Conservation (phyloP, 768 basidiomycete species). For the Amanita exitialis region DNA sequence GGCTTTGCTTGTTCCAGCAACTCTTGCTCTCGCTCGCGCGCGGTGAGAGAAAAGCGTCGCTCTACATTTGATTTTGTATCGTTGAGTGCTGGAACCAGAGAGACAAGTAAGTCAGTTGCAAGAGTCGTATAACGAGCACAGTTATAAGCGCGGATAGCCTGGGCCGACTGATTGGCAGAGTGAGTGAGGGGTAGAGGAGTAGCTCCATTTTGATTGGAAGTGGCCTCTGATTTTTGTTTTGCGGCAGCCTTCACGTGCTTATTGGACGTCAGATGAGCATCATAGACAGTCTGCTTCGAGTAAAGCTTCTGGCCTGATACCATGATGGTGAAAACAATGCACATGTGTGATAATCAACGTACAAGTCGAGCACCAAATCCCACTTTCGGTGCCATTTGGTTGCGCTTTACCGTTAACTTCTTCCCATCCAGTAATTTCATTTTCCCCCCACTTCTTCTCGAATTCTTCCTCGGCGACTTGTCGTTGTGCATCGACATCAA, state of each 20-base stretch:
- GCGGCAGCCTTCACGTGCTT: slow-evolving; percentile 90
- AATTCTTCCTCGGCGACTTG: slow-evolving; percentile 61
- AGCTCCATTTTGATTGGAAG: slow-evolving; percentile 51
- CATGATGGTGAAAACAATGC: slow-evolving; percentile 6
- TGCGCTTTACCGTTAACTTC: slow-evolving; percentile 33
- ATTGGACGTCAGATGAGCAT: slow-evolving; percentile 91
- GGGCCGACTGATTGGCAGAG: slow-evolving; percentile 23
- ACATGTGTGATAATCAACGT: slow-evolving; percentile 23
- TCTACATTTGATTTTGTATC: slow-evolving; percentile 97
- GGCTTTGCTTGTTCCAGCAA: slow-evolving; percentile 59
- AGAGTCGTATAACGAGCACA: slow-evolving; percentile 70
- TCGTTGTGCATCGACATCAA: slow-evolving; percentile 64
- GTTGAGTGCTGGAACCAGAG: slow-evolving; percentile 55
- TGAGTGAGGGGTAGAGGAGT: slow-evolving; percentile 16
- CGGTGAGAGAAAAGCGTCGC: slow-evolving; percentile 91
- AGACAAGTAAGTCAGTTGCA: slow-evolving; percentile 51
- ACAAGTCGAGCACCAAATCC: slow-evolving; percentile 96
- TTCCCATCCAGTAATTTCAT: slow-evolving; percentile 72
- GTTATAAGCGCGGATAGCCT: slow-evolving; percentile 43
- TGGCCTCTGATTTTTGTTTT: slow-evolving; percentile 42
- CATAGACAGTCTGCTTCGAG: slow-evolving; percentile 95
- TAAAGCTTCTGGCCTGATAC: slow-evolving; percentile 83
- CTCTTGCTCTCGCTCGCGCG: slow-evolving; percentile 95
- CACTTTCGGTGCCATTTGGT: slow-evolving; percentile 34
- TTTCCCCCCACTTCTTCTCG: slow-evolving; percentile 68